phyloP scores from a whole-genome alignment of 1,139 yeast species.

The Taiozyma onychis region DNA sequence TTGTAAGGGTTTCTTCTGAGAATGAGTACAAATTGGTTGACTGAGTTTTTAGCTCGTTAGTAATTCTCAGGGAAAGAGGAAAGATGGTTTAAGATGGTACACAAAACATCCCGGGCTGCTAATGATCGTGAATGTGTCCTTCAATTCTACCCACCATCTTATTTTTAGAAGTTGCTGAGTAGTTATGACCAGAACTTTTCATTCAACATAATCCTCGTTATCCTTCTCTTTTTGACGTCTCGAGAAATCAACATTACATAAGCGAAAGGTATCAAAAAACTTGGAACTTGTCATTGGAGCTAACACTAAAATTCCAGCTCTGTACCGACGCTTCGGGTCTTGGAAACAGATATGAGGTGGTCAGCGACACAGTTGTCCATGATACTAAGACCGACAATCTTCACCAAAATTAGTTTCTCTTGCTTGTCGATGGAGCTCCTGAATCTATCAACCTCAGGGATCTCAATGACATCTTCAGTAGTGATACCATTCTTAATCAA shows the following conservation, averaged over 20 bases:
- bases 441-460: constrained; percentile 31
- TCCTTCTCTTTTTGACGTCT: neutral
- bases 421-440: constrained; percentile 11
- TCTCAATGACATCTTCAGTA: constrained; percentile 36
- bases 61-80: neutral
- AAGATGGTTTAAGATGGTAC: no score
- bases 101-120: no score
- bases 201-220: no score
- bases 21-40: constrained; percentile 51
- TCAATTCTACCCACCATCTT: no score
- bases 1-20: constrained; percentile 56
- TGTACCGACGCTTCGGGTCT: constrained; percentile 22
- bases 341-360: constrained; percentile 25
- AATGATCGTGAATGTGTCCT: no score
- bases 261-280: neutral
- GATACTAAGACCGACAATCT: constrained; percentile 54
- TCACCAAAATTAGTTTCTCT: constrained; percentile 37
- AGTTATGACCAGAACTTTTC: no score
- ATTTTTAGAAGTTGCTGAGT: no score
- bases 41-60: constrained; percentile 4
- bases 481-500: constrained; percentile 40
- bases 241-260: neutral
- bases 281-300: neutral
- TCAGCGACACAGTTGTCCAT: constrained; percentile 52
- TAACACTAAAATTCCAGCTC: constrained; percentile 19